Conservation (phyloP, 805 yeast genomes). For the Candida mattraensis region DNA sequence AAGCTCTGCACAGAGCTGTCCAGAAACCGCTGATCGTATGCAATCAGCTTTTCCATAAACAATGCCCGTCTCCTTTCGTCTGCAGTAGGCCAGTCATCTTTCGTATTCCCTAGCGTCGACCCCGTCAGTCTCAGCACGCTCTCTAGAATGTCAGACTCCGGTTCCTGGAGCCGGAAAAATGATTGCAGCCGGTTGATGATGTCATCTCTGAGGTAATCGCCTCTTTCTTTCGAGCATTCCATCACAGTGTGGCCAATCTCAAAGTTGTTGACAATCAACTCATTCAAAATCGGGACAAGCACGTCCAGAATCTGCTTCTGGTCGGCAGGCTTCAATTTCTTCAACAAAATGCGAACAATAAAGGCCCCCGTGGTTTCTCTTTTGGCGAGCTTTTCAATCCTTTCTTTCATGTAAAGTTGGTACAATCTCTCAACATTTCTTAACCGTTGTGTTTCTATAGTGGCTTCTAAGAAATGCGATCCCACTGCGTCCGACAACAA, state of each 20-base stretch:
- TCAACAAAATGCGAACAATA: constrained; percentile 70
- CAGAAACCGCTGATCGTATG: constrained; percentile 62
- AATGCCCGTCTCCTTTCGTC: constrained; percentile 81
- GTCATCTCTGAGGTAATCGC: constrained; percentile 58
- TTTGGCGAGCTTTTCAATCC: constrained; percentile 70
- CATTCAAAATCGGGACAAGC: constrained; percentile 64
- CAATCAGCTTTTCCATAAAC: constrained; percentile 70
- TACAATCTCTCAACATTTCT: constrained; percentile 72
- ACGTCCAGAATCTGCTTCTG: constrained; percentile 61
- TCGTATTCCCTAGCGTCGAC: constrained; percentile 78
- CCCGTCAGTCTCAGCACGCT: constrained; percentile 61
- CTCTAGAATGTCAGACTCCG: constrained; percentile 55
- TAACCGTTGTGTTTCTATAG: constrained; percentile 62
- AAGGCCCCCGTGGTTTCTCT: constrained; percentile 85
- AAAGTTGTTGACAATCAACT: constrained; percentile 62
- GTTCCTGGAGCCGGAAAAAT: constrained; percentile 38
- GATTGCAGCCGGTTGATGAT: constrained; percentile 51
- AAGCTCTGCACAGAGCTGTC: constrained; percentile 59
- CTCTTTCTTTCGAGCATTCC: constrained; percentile 60
- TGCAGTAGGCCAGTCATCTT: constrained; percentile 90
- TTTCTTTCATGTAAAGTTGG: constrained; percentile 66
- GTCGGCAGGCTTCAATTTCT: constrained; percentile 61
- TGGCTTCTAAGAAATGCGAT: constrained; percentile 81
- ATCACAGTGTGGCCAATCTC: constrained; percentile 68
- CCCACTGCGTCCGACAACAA: constrained; percentile 88